Evolutionary conservation across 1,284 basidiomycete species (phyloP).

Genomic region (Austroboletus novae-zelandiae): DNA sequence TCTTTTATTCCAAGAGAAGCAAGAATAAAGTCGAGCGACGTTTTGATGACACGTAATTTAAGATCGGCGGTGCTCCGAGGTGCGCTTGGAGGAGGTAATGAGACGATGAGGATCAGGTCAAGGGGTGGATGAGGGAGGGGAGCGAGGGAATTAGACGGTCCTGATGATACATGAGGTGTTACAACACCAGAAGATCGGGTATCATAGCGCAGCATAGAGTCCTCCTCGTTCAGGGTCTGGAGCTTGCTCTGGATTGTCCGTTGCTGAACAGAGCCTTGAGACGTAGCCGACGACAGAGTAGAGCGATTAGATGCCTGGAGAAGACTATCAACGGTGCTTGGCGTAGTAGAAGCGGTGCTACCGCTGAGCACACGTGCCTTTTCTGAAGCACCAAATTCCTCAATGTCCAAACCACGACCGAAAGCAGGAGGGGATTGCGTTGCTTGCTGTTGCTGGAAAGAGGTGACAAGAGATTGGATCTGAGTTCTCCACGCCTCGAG

Average conservation of each 20-base stretch:
- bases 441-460: constrained; percentile 50
- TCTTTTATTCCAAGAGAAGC: constrained; percentile 74
- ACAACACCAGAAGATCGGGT: constrained; percentile 50
- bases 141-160: constrained; percentile 72
- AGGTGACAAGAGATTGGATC: constrained; percentile 70
- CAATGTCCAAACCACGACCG: constrained; percentile 51
- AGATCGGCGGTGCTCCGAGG: constrained; percentile 77
- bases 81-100: constrained; percentile 72
- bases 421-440: constrained; percentile 34
- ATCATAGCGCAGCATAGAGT: constrained; percentile 57
- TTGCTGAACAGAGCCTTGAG: constrained; percentile 53
- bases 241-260: constrained; percentile 47
- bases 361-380: constrained; percentile 80
- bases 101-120: constrained; percentile 90
- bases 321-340: constrained; percentile 68
- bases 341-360: constrained; percentile 61
- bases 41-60: constrained; percentile 83
- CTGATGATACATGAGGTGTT: constrained; percentile 72
- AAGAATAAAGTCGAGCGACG: constrained; percentile 81
- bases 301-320: constrained; percentile 65
- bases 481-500: constrained; percentile 85
- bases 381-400: constrained; percentile 72
- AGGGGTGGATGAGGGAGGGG: constrained; percentile 84
- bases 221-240: constrained; percentile 67
- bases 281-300: constrained; percentile 67